phyloP scores from a whole-genome alignment of 2,329 filamentous ascomycete genomes.

The Lojkania enalia region DNA sequence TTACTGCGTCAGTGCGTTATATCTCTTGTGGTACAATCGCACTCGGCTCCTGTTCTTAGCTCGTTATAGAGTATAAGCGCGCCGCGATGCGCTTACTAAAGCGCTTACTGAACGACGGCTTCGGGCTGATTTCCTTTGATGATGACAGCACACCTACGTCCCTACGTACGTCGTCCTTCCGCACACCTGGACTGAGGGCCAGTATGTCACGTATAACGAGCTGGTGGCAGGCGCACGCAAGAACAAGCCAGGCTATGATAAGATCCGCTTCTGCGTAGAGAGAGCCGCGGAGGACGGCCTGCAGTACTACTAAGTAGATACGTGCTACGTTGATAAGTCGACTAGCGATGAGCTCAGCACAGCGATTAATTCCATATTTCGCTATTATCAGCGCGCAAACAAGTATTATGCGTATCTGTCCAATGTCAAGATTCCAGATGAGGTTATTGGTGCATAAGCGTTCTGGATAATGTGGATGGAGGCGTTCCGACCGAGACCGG shows the following conservation, averaged over 20 bases:
- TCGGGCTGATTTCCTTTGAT: neutral
- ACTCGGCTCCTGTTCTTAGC: too few relatives aligned
- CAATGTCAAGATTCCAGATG: neutral
- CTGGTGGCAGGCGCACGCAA: neutral
- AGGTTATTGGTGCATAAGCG: neutral
- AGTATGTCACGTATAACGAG: slow-evolving; percentile 7
- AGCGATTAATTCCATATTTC: slow-evolving; percentile 1
- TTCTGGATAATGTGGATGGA: neutral
- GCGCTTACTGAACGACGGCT: slow-evolving; percentile 1
- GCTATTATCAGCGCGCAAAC: neutral
- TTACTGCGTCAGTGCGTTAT: too few relatives aligned
- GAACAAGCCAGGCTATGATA: neutral
- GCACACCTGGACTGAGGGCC: slow-evolving; percentile 10
- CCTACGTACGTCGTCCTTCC: slow-evolving; percentile 13
- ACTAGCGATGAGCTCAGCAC: neutral
- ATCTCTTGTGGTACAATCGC: too few relatives aligned
- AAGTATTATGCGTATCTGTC: slow-evolving; percentile 1
- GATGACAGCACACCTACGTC: slow-evolving; percentile 5
- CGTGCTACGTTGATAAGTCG: neutral
- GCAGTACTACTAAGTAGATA: slow-evolving; percentile 4
- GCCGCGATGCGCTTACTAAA: neutral
- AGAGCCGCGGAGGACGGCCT: slow-evolving; percentile 7
- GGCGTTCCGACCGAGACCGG: neutral
- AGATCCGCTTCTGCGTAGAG: neutral
- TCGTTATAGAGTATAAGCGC: neutral